A percentile compares a stretch with the other conserved stretches of the same genome.
Conservation (phyloP, 2,329 filamentous ascomycete genomes). For the Tolypocladium guangdongense region DNA sequence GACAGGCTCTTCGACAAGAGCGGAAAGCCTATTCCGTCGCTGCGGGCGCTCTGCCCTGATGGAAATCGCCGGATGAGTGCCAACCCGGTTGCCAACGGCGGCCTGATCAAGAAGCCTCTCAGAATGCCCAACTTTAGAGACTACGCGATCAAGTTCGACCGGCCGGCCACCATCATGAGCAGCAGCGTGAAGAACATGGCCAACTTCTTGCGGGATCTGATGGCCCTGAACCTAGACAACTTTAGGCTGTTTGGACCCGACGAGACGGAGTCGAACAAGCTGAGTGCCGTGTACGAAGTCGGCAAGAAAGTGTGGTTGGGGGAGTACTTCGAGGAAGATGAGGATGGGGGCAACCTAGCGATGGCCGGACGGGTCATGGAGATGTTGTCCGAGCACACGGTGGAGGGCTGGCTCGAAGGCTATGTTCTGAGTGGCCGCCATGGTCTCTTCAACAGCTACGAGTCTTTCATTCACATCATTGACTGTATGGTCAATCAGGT, state of each 20-base stretch:
- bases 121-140: conserved; percentile 58
- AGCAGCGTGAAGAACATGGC: conserved; percentile 63
- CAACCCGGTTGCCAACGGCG: conserved; percentile 66
- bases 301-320: conserved; percentile 75
- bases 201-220: conserved; percentile 54
- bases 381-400: conserved; percentile 73
- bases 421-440: conserved; percentile 67
- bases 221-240: conserved; percentile 50
- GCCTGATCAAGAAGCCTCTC: conserved; percentile 54
- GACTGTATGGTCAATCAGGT: conserved; percentile 75
- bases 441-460: conserved; percentile 69
- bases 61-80: conserved; percentile 64
- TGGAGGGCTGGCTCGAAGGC: conserved; percentile 71
- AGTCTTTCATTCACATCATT: conserved; percentile 74
- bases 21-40: conserved; percentile 51
- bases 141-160: conserved; percentile 53
- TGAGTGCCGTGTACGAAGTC: conserved; percentile 58
- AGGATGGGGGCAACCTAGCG: conserved; percentile 62
- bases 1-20: conserved; percentile 57
- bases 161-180: conserved; percentile 43
- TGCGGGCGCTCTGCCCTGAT: conserved; percentile 53
- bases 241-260: conserved; percentile 73
- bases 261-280: conserved; percentile 74
- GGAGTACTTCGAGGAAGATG: conserved; percentile 67
- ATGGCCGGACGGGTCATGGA: conserved; percentile 66